These are phyloP conservation scores for Phytophthora hibernalis DNA, from an alignment of 352 stramenopile species.

Conservation along the genomic window DNA sequence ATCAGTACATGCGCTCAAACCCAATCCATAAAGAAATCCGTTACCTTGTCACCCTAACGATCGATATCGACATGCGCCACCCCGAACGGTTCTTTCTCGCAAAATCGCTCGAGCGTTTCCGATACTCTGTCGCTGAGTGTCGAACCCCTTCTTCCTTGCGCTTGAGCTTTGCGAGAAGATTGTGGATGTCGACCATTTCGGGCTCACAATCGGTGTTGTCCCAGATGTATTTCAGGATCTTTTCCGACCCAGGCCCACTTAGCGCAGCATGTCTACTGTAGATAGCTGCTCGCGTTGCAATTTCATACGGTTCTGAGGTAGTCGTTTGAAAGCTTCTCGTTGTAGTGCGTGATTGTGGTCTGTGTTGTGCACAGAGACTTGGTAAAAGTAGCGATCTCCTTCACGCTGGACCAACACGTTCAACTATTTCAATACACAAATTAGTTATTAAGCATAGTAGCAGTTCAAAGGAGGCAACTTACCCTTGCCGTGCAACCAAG, in stretches of 20 bases:
- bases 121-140: neutral
- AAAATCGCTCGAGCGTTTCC: conserved; percentile 1
- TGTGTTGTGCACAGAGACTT: neutral
- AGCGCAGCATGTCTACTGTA: neutral
- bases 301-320: neutral
- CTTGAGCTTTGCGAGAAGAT: neutral
- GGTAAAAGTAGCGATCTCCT: neutral
- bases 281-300: too few species aligned
- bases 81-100: neutral
- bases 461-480: neutral
- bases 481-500: neutral
- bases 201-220: neutral
- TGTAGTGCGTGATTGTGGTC: too few species aligned
- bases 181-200: conserved; percentile 1
- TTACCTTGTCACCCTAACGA: neutral
- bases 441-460: neutral
- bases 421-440: neutral
- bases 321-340: neutral
- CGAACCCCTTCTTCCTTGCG: neutral
- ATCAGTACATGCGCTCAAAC: neutral
- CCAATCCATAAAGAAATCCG: neutral
- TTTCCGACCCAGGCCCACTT: neutral
- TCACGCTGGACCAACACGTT: neutral
- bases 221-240: conserved; percentile 9
- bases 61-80: neutral